Conservation (phyloP, 2,329 filamentous ascomycete species). For the Daldinia sp. region DNA sequence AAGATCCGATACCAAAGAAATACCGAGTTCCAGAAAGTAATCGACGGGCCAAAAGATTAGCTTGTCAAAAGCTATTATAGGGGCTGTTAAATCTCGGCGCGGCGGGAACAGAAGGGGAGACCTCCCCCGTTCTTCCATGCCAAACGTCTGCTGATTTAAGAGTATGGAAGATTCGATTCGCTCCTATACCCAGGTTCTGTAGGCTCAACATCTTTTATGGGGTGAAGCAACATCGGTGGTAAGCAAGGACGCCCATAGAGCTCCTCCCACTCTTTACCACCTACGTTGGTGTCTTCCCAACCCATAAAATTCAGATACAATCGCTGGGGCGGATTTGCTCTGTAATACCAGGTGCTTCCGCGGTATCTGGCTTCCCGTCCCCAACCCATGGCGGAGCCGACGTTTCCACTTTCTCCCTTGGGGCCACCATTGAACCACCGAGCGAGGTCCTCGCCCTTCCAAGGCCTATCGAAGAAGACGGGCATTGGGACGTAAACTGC, state of each 20-base stretch:
- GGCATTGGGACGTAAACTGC: slow-evolving; percentile 81
- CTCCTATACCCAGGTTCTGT: slow-evolving; percentile 56
- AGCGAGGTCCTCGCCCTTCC: slow-evolving; percentile 63
- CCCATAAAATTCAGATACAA: slow-evolving; percentile 72
- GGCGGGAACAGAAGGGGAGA: neutral
- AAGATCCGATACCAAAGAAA: neutral
- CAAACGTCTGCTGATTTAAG: slow-evolving; percentile 8
- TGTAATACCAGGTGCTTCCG: slow-evolving; percentile 69
- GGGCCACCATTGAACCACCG: slow-evolving; percentile 69
- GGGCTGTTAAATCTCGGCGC: neutral
- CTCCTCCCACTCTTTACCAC: slow-evolving; percentile 64
- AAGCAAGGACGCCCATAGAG: slow-evolving; percentile 64
- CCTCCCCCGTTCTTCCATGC: neutral
- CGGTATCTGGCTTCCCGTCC: slow-evolving; percentile 65
- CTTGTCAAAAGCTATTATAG: neutral
- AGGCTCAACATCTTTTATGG: slow-evolving; percentile 65
- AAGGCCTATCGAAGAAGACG: slow-evolving; percentile 80
- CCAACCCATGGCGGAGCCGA: slow-evolving; percentile 66
- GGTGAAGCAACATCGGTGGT: slow-evolving; percentile 66
- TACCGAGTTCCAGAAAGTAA: slow-evolving; percentile 7
- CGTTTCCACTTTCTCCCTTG: slow-evolving; percentile 61
- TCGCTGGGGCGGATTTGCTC: slow-evolving; percentile 63
- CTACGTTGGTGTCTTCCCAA: slow-evolving; percentile 62
- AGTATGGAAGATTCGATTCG: slow-evolving; percentile 52
- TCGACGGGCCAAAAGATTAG: neutral